These are phyloP conservation scores for Lasiodiplodia theobromae DNA, from an alignment of 2,329 filamentous ascomycete genomes.

Conservation along the genomic window DNA sequence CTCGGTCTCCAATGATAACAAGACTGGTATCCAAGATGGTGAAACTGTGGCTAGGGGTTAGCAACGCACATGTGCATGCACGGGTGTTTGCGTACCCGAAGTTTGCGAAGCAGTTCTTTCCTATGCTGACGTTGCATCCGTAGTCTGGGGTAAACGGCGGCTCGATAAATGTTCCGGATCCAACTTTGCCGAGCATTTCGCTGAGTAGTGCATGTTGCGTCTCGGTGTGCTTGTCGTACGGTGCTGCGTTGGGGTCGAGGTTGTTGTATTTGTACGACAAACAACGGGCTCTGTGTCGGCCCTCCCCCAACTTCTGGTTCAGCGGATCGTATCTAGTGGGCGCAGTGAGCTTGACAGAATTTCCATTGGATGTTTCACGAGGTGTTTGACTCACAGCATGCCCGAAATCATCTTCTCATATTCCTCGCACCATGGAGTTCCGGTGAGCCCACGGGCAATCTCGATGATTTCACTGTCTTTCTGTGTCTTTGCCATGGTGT, in stretches of 20 bases:
- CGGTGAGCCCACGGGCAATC: neutral
- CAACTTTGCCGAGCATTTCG: neutral
- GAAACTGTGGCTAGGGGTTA: neutral
- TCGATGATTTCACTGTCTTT: slow-evolving; percentile 7
- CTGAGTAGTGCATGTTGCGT: neutral
- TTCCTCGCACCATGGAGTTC: neutral
- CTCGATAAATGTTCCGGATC: neutral
- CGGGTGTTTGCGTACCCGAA: neutral
- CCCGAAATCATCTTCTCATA: slow-evolving; percentile 6
- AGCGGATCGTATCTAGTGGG: neutral
- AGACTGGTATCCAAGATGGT: slow-evolving; percentile 6
- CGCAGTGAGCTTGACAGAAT: neutral
- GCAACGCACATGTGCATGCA: too few species aligned
- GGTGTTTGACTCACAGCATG: neutral
- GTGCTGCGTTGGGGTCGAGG: neutral
- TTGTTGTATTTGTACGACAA: slow-evolving; percentile 5
- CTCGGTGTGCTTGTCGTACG: neutral
- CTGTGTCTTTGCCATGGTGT: neutral
- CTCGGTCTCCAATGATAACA: slow-evolving; percentile 5
- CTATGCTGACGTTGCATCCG: slow-evolving; percentile 14
- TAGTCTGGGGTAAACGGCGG: neutral
- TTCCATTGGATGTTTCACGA: neutral
- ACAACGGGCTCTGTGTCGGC: neutral
- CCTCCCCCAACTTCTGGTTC: neutral
- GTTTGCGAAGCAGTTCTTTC: slow-evolving; percentile 16